A percentile compares a stretch with the other conserved stretches of the same genome.
Conservation (phyloP, 371 early-diverging fungal genomes). For the Rhizopus sp. region DNA sequence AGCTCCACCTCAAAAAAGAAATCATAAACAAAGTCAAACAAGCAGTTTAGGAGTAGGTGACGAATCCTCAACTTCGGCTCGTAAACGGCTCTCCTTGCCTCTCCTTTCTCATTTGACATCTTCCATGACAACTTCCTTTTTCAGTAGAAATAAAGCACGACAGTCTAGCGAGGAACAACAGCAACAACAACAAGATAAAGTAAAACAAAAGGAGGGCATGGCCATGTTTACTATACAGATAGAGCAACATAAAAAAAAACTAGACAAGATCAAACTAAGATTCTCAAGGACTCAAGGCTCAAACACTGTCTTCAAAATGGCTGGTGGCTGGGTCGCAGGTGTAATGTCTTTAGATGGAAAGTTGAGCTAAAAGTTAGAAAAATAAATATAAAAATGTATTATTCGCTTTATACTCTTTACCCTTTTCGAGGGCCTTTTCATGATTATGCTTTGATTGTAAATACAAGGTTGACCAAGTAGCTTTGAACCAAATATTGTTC, state of each 20-base stretch:
- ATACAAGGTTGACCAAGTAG: too few species aligned
- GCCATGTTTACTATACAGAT: slow-evolving; percentile 38
- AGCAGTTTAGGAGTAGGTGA: slow-evolving; percentile 13
- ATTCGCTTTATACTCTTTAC: too few species aligned
- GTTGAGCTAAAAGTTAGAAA: slow-evolving; percentile 6
- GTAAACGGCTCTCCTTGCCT: slow-evolving; percentile 33
- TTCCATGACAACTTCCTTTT: slow-evolving; percentile 47
- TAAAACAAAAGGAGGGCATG: slow-evolving; percentile 34
- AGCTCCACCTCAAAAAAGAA: not conserved
- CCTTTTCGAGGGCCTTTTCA: too few species aligned
- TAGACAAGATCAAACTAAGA: slow-evolving; percentile 23
- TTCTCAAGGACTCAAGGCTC: slow-evolving; percentile 47
- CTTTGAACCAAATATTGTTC: too few species aligned
- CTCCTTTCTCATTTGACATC: slow-evolving; percentile 43
- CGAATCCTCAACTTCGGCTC: slow-evolving; percentile 6
- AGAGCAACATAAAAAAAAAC: slow-evolving; percentile 20
- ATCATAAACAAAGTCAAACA: slow-evolving; percentile 19
- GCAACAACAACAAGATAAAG: slow-evolving; percentile 10
- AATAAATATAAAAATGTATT: too few species aligned
- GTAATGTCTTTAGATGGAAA: slow-evolving; percentile 38
- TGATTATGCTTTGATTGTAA: too few species aligned
- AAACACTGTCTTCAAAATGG: slow-evolving; percentile 47
- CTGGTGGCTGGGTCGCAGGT: slow-evolving; percentile 45
- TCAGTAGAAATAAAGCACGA: slow-evolving; percentile 33
- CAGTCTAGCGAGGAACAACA: slow-evolving; percentile 30